phyloP scores from a whole-genome alignment of 2,329 filamentous ascomycete genomes.

The Colletotrichum orbiculare region DNA sequence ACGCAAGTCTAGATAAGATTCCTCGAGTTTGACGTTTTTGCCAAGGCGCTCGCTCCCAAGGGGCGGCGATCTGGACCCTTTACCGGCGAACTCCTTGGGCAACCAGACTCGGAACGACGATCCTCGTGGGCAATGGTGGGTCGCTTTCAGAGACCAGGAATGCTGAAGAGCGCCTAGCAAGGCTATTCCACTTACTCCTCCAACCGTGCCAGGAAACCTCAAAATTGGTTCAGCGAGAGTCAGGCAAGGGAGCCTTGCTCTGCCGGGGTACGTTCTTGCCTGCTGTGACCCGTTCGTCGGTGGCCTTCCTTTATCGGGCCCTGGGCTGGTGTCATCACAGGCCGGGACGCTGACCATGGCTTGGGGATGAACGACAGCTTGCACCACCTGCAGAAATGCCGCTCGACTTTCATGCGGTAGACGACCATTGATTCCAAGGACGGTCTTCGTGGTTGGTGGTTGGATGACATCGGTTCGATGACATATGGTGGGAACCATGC shows the following conservation, averaged over 20 bases:
- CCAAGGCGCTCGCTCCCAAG: constrained; percentile 22
- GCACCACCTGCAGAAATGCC: constrained; percentile 3
- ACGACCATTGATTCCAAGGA: too few relatives aligned
- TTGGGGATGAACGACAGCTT: not conserved
- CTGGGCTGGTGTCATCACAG: not conserved
- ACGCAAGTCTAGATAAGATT: not conserved
- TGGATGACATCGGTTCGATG: constrained; percentile 7
- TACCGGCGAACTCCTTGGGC: constrained; percentile 7
- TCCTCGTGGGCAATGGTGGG: not conserved
- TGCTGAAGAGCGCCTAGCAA: not conserved
- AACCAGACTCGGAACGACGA: not conserved
- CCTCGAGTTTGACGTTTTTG: constrained; percentile 1
- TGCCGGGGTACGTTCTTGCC: not conserved
- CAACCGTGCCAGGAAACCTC: not conserved
- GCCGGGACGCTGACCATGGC: not conserved
- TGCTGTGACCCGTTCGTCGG: not conserved
- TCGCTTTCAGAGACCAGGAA: constrained; percentile 10
- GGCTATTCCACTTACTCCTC: not conserved
- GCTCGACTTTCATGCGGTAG: too few relatives aligned
- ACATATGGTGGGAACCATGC: not conserved
- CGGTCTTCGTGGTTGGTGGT: not conserved
- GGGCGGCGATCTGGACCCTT: constrained; percentile 24
- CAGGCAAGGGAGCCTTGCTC: not conserved
- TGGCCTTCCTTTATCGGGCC: not conserved
- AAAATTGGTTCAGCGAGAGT: too few relatives aligned